Evolutionary conservation across 176 grass and related monocot species (phyloP), one percentile per base, ranked within the genome.

Genomic region (Eragrostis nindensis): DNA sequence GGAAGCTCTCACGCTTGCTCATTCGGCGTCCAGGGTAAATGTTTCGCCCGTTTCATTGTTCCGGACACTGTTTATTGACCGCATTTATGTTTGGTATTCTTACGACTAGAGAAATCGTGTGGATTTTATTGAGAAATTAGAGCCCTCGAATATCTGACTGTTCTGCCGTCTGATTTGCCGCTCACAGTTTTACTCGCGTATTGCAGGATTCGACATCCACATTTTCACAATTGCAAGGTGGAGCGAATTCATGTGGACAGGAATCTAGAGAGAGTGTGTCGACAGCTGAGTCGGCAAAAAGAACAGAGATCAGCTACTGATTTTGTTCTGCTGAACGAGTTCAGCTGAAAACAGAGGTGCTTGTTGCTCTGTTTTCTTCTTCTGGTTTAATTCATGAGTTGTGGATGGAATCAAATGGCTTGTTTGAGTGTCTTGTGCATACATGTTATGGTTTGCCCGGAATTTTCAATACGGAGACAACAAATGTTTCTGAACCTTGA

Each of bases 341-440:
- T 40, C 17, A 70, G 24, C 27, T 52, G 44, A 75, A 50, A 67
- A n/a, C 45, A 39, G 29, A 66, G 57, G 12, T 44, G 48, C 36
- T 15, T 80, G 21, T 29, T n/a, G 5, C 61, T 63, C 43, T 78
- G 42, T 64, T 25, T 56, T 15, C 27, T 22, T 15, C 1, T n/a
- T n/a, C 4, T 5, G 10, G 57, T 21, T 9, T 46, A 52, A 60
- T 19, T 69, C 24, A n/a, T 62, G 75, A 24, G 45, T 29, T 62
- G 19, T 63, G 46, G 71, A 66, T 41, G 70, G 41, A 85, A 85
- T 89, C 82, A 89, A 85, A 81, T 85, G 64, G 39, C 76, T 54
- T 46, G 55, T 81, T 86, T 89, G 71, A 80, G 36, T 39, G 68
- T 27, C 53, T 38, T 67, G 50, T 39, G 66, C 24, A 30, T 61